phyloP scores from a whole-genome alignment of 2,329 filamentous ascomycete species.

The Colletotrichum cuscutae region DNA sequence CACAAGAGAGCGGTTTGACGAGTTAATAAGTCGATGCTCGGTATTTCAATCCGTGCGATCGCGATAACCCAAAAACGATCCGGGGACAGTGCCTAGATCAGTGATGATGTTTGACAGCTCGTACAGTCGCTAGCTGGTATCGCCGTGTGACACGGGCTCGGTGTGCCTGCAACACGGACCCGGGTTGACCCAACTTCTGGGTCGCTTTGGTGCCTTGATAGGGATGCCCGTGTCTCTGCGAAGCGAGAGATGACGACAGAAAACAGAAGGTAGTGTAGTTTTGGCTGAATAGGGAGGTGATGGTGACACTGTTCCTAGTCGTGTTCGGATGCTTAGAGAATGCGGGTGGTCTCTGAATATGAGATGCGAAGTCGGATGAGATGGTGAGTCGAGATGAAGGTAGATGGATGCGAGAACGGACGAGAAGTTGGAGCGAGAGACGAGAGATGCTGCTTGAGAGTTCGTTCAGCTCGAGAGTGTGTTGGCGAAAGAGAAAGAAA shows the following conservation, averaged over 20 bases:
- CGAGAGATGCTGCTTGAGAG: not conserved
- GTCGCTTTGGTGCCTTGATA: conserved; percentile 8
- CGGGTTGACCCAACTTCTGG: conserved; percentile 30
- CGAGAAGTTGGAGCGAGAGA: conserved; percentile 1
- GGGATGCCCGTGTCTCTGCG: conserved; percentile 9
- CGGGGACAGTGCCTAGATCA: not conserved
- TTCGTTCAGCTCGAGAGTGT: not conserved
- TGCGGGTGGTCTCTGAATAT: not conserved
- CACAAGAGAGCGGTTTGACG: not conserved
- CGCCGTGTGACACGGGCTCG: conserved; percentile 19
- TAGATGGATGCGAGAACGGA: not conserved
- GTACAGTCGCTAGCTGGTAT: not conserved
- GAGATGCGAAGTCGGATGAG: not conserved
- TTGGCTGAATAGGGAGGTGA: not conserved
- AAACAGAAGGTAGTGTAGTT: conserved; percentile 10
- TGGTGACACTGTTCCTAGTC: conserved; percentile 21
- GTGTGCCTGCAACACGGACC: conserved; percentile 30
- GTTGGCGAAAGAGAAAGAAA: not conserved
- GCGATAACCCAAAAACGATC: not conserved
- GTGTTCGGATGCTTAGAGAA: conserved; percentile 5
- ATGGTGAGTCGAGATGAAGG: not conserved
- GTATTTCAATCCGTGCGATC: not conserved
- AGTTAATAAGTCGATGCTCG: not conserved
- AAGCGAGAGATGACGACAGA: not conserved
- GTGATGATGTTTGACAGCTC: conserved; percentile 2